Conservation (phyloP, 768 basidiomycete genomes). For the Naganishia kalamii region DNA sequence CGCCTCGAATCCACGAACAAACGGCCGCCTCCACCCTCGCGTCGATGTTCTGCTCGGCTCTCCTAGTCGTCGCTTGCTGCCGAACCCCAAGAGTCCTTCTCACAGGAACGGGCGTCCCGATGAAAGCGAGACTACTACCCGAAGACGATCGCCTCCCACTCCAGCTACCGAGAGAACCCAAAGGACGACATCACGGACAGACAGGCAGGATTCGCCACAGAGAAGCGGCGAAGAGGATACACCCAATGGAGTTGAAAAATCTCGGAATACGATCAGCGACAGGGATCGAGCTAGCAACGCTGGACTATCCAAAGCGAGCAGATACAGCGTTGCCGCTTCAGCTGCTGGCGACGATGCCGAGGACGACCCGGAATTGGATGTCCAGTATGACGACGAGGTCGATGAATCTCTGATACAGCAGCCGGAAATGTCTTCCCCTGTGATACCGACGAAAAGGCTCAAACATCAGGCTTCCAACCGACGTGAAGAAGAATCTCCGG, state of each 20-base stretch:
- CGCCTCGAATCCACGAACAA: not conserved
- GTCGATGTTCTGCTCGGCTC: not conserved
- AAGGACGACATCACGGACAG: not conserved
- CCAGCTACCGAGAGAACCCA: not conserved
- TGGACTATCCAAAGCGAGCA: conserved; percentile 17
- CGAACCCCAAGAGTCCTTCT: not conserved
- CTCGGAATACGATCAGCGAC: conserved; percentile 11
- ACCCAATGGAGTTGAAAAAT: not conserved
- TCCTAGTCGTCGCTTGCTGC: not conserved
- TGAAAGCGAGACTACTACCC: not conserved
- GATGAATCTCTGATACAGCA: conserved; percentile 12
- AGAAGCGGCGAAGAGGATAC: not conserved
- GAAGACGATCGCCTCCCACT: not conserved
- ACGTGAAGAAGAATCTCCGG: conserved; percentile 3
- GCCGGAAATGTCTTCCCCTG: conserved; percentile 3
- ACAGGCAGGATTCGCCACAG: not conserved
- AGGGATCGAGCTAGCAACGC: conserved; percentile 2
- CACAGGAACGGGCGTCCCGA: not conserved
- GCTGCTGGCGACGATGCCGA: conserved; percentile 12
- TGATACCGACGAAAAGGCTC: not conserved
- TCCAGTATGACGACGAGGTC: conserved; percentile 4
- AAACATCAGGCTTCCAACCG: conserved; percentile 17
- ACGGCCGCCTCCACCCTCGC: not conserved
- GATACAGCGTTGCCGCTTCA: conserved; percentile 11
- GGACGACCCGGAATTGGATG: conserved; percentile 15